A percentile compares a stretch with the other conserved stretches of the same genome.
phyloP scores from a whole-genome alignment of 805 yeast genomes.

The Lachancea sp. region DNA sequence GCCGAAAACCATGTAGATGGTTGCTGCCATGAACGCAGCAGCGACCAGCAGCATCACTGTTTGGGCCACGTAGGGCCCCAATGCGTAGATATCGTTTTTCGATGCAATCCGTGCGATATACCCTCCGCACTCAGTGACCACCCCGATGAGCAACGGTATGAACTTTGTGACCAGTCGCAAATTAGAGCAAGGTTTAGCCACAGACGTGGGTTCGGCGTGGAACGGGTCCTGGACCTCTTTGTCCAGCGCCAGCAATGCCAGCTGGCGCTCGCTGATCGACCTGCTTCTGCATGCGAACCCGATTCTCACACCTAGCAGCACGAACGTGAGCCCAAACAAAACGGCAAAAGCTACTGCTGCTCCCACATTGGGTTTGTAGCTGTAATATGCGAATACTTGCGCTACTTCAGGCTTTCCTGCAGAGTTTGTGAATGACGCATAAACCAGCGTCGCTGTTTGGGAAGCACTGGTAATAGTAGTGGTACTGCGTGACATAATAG shows the following conservation, averaged over 20 bases:
- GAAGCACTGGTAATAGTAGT: not conserved
- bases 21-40: constrained; percentile 28
- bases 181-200: constrained; percentile 1
- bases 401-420: not conserved
- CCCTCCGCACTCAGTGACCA: constrained; percentile 18
- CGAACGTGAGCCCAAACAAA: constrained; percentile 3
- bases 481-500: not conserved
- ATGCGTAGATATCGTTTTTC: constrained; percentile 1
- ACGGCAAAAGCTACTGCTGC: constrained; percentile 1
- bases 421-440: not conserved
- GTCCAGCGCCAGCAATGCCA: too few relatives aligned
- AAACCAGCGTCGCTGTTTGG: not conserved
- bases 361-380: not conserved
- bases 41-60: constrained; percentile 24
- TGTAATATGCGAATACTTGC: not conserved
- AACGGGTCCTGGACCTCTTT: not conserved
- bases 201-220: not conserved
- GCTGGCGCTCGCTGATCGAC: not conserved
- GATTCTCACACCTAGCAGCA: not conserved
- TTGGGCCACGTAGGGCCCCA: constrained; percentile 22
- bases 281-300: not conserved
- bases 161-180: not conserved
- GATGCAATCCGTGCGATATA: constrained; percentile 19
- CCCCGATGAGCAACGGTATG: constrained; percentile 3
- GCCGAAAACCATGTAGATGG: constrained; percentile 29